These are phyloP conservation scores for Diplodia mutila DNA, from an alignment of 2,329 filamentous ascomycete genomes.

Conservation along the genomic window DNA sequence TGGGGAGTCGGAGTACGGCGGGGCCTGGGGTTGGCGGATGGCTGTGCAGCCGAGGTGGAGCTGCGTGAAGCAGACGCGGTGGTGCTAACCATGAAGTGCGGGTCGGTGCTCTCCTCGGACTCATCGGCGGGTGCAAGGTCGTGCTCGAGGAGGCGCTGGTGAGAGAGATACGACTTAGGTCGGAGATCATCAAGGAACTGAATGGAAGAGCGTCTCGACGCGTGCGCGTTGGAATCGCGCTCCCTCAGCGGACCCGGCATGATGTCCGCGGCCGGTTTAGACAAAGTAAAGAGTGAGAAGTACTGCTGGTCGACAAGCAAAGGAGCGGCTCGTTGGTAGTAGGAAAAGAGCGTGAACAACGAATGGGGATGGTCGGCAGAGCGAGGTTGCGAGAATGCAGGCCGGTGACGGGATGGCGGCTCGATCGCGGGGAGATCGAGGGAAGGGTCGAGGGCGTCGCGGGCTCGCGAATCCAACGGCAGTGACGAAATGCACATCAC, in stretches of 20 bases:
- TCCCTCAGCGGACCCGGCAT: constrained; percentile 31
- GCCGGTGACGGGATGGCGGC: background rate
- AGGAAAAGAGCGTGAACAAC: constrained; percentile 13
- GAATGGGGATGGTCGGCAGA: background rate
- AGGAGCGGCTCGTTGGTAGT: background rate
- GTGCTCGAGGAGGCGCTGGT: constrained; percentile 27
- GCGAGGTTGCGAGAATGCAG: background rate
- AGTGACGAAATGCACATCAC: constrained; percentile 7
- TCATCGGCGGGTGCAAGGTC: constrained; percentile 26
- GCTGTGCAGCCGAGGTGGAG: constrained; percentile 23
- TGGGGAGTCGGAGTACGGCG: constrained; percentile 21
- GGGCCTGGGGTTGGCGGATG: constrained; percentile 5
- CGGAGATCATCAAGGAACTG: constrained; percentile 4
- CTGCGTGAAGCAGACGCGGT: constrained; percentile 34
- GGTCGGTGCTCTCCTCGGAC: constrained; percentile 18
- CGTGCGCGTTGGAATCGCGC: constrained; percentile 31
- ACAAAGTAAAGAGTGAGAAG: background rate
- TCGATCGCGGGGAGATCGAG: constrained; percentile 4
- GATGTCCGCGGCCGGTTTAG: background rate
- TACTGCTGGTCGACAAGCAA: background rate
- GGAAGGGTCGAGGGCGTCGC: background rate
- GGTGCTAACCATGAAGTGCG: constrained; percentile 33
- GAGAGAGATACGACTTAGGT: constrained; percentile 10
- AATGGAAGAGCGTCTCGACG: constrained; percentile 21
- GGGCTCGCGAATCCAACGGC: background rate